Base-by-base conservation (phyloP, 2,329 filamentous ascomycete genomes). In the Aspergillus sp. region DNA sequence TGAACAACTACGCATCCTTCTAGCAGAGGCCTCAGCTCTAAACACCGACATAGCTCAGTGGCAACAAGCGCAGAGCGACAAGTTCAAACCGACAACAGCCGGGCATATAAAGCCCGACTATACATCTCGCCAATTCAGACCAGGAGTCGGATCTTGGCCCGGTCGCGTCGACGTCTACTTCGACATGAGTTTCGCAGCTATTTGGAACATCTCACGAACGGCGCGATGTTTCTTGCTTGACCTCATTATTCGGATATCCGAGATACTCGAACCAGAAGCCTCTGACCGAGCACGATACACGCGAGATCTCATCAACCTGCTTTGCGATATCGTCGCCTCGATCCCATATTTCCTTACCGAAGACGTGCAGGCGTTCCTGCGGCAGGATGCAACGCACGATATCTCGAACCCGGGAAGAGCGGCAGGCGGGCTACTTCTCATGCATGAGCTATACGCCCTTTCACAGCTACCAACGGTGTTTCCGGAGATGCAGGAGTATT, bases 221-320 rank as follows among this genome's bases (percentile, higher is more conserved):
- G 59, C 45, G 6, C 59, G 50, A 25, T 58, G 59, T 13, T 50
- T 57, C 22, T 31, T 61, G 1, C 25, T 58, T 3, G 41, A 61
- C 7, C 41, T 61, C 7, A 58, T 54, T 19, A 3, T 23, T 2
- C 23, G 30, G 7, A 31, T 57, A 1, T 30, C 30, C 2, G 11
- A 47, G 6, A 48, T 48, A 1, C 54, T 46, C 1, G 34, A 15
- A n/a, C 31, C 4, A 30, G 45, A 61, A 8, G 15, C 1, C 4
- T 15, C 0, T 1, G 9, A 34, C 1, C 3, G 50, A 1, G 7
- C 6, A 13, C 23, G 43, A 50, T 17, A 1, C 5, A 1, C 3
- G 0, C 7, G 46, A 7, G 54, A 45, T 30, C 3, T 31, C 9
- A n/a, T 19, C 0, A 23, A 7, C 2, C 50, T 34, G 34, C 19